phyloP scores from a whole-genome alignment of 129 eudicot species.

The Flaveria sonorensis region DNA sequence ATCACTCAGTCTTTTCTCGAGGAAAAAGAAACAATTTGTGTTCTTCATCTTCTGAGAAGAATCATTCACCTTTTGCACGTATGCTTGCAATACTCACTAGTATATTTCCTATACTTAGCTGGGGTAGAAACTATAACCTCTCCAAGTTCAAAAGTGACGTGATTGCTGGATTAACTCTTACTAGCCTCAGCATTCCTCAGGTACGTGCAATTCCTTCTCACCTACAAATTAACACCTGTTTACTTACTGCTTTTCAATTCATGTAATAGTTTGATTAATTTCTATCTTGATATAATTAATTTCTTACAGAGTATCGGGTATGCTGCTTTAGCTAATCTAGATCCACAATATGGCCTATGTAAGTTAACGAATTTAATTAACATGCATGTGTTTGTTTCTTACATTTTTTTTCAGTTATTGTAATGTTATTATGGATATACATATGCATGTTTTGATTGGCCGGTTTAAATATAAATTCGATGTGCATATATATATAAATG shows the following conservation, averaged over 20 bases:
- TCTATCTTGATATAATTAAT: not conserved
- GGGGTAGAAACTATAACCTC: conserved; percentile 57
- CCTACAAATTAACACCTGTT: too few relatives aligned
- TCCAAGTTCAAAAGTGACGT: conserved; percentile 61
- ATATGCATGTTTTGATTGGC: not conserved
- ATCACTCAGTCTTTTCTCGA: conserved; percentile 37
- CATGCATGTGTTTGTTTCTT: not conserved
- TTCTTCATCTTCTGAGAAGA: conserved; percentile 27
- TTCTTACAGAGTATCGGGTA: conserved; percentile 65
- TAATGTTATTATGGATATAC: not conserved
- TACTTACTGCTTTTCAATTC: too few relatives aligned
- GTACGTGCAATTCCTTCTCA: conserved; percentile 12
- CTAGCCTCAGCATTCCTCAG: conserved; percentile 80
- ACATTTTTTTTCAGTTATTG: not conserved
- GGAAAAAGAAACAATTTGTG: not conserved
- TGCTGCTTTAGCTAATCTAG: conserved; percentile 71
- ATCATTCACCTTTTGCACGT: conserved; percentile 15
- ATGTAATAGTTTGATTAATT: too few relatives aligned
- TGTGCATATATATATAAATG: conserved; percentile 7
- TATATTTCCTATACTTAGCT: conserved; percentile 55
- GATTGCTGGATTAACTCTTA: conserved; percentile 67
- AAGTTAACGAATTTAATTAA: conserved; percentile 36
- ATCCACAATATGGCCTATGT: conserved; percentile 76
- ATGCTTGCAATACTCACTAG: conserved; percentile 28
- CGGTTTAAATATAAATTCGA: not conserved